Conservation (phyloP, 2,329 filamentous ascomycete species). For the Pseudocercospora fijiensis region DNA sequence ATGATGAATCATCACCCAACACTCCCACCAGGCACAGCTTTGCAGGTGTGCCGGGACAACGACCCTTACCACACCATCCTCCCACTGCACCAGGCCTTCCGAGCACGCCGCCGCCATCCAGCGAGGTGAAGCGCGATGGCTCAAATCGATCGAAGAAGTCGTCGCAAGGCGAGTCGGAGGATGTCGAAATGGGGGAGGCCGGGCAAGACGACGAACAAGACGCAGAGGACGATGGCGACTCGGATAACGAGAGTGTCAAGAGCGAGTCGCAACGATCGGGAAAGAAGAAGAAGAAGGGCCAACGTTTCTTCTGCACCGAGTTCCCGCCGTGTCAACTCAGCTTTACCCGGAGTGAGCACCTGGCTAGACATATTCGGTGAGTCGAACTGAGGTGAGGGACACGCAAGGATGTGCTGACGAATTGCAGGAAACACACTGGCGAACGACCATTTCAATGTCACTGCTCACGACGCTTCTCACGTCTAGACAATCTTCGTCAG, state of each 20-base stretch:
- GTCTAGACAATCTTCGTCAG: conserved; percentile 90
- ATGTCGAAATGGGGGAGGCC: conserved; percentile 70
- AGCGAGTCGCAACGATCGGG: conserved; percentile 68
- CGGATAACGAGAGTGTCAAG: conserved; percentile 51
- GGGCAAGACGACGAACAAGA: conserved; percentile 70
- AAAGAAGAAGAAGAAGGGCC: conserved; percentile 98
- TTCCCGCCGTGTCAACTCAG: conserved; percentile 91
- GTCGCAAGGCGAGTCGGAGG: conserved; percentile 66
- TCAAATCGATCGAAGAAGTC: conserved; percentile 63
- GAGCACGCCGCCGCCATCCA: conserved; percentile 14
- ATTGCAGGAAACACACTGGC: conserved; percentile 83
- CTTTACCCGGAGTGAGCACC: conserved; percentile 93
- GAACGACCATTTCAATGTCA: conserved; percentile 97
- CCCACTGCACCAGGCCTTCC: conserved; percentile 21
- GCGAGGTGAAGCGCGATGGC: conserved; percentile 53
- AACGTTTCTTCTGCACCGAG: conserved; percentile 93
- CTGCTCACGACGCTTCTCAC: conserved; percentile 87
- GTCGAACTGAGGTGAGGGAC: conserved; percentile 23
- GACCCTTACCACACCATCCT: conserved; percentile 43
- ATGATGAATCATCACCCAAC: conserved; percentile 49
- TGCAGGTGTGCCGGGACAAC: conserved; percentile 48
- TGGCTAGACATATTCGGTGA: conserved; percentile 90
- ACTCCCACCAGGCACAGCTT: conserved; percentile 64
- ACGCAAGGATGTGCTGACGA: conserved; percentile 30
- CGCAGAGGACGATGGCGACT: conserved; percentile 59